phyloP scores from a whole-genome alignment of 192 early-diverging fungal species.

The Dissophora globulifera region DNA sequence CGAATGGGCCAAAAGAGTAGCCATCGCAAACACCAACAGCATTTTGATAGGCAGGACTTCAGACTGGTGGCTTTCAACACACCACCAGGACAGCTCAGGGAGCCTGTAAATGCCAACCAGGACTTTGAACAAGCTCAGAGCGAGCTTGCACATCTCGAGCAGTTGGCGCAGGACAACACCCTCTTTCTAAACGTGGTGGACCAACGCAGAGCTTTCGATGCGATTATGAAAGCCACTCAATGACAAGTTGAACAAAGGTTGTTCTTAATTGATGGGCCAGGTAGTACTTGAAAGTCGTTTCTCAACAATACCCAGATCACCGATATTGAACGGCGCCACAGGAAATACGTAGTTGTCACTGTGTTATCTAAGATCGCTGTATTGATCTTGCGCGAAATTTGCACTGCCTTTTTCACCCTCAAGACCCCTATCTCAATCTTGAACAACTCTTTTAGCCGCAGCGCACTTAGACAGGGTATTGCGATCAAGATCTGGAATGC shows the following conservation, averaged over 20 bases:
- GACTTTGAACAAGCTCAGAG: neutral
- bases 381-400: constrained; percentile 25
- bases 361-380: constrained; percentile 47
- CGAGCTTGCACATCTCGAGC: neutral
- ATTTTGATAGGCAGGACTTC: neutral
- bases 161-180: neutral
- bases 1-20: neutral
- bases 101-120: neutral
- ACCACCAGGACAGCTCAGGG: neutral
- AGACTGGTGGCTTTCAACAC: neutral
- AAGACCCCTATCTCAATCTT: constrained; percentile 35
- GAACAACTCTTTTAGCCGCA: constrained; percentile 7
- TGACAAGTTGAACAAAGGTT: neutral
- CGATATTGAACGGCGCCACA: neutral
- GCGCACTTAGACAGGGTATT: neutral
- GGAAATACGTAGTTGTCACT: constrained; percentile 14
- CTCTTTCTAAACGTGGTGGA: neutral
- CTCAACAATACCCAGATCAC: constrained; percentile 30
- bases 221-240: neutral
- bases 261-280: constrained; percentile 33
- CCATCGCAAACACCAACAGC: neutral
- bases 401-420: constrained; percentile 37
- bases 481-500: constrained; percentile 2
- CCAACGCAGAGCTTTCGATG: constrained; percentile 5
- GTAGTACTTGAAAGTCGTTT: constrained; percentile 26